A percentile compares a stretch with the other conserved stretches of the same genome.
Evolutionary conservation across 768 basidiomycete genomes (phyloP).

Genomic region (Epithele typhae): DNA sequence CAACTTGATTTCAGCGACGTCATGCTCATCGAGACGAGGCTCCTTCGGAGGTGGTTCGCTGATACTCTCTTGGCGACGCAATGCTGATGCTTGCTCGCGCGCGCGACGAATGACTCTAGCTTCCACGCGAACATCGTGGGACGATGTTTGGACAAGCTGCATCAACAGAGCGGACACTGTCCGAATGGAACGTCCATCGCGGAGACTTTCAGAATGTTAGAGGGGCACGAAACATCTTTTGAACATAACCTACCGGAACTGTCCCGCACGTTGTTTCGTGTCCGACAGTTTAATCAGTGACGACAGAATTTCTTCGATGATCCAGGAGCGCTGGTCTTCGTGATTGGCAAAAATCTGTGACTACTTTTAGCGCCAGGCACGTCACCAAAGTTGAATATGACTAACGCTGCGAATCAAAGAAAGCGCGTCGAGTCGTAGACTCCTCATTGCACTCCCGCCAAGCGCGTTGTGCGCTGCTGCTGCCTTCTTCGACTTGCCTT

Average conservation of each 20-base stretch:
- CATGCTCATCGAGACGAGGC: constrained; percentile 62
- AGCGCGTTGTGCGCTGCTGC: constrained; percentile 37
- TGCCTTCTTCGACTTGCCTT: constrained; percentile 47
- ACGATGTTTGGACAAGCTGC: constrained; percentile 95
- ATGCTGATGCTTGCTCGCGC: constrained; percentile 55
- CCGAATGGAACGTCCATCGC: constrained; percentile 88
- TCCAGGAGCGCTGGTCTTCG: constrained; percentile 90
- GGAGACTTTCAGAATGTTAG: constrained; percentile 50
- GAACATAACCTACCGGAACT: constrained; percentile 74
- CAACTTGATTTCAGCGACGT: constrained; percentile 68
- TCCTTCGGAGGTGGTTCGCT: constrained; percentile 43
- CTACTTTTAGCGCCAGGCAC: too few relatives aligned
- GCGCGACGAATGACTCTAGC: constrained; percentile 57
- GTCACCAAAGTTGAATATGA: too few relatives aligned
- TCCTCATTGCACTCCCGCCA: constrained; percentile 77
- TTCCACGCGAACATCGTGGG: constrained; percentile 78
- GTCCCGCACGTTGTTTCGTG: constrained; percentile 84
- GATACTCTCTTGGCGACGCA: constrained; percentile 62
- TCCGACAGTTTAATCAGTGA: constrained; percentile 89
- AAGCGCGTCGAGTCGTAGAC: constrained; percentile 75
- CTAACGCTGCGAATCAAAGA: constrained; percentile 82
- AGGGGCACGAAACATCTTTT: constrained; percentile 1
- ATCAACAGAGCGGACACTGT: constrained; percentile 91
- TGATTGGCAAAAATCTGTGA: constrained; percentile 86
- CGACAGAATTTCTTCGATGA: constrained; percentile 93